These are phyloP conservation scores for Larix kaempferi DNA, from an alignment of 75 land plant genomes.

Conservation along the genomic window DNA sequence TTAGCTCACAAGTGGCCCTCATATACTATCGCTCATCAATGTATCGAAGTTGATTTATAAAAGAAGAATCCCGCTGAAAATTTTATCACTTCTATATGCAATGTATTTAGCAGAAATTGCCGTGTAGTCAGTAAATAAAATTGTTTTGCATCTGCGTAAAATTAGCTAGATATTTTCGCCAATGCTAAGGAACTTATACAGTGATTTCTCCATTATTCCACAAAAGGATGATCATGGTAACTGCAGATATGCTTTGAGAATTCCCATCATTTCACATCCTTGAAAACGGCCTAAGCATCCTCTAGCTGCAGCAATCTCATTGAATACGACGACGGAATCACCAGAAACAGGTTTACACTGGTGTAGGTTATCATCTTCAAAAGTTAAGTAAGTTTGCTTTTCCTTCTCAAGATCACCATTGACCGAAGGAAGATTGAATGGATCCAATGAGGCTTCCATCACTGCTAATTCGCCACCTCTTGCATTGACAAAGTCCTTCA, in stretches of 20 bases:
- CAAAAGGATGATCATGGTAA: background rate
- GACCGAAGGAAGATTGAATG: conserved; percentile 70
- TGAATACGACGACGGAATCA: conserved; percentile 65
- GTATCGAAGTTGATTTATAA: background rate
- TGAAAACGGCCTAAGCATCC: conserved; percentile 95
- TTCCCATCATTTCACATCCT: conserved; percentile 95
- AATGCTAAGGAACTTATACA: background rate
- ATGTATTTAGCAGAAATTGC: background rate
- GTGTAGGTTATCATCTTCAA: conserved; percentile 6
- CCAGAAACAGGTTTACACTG: conserved; percentile 52
- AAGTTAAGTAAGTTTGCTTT: background rate
- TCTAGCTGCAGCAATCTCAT: conserved; percentile 85
- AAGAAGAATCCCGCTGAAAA: background rate
- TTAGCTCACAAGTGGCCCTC: background rate
- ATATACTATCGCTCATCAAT: background rate
- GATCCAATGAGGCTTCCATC: conserved; percentile 40
- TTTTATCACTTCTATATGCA: background rate
- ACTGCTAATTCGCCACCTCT: conserved; percentile 65
- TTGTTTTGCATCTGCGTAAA: background rate
- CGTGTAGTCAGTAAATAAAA: background rate
- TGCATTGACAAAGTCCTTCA: conserved; percentile 77
- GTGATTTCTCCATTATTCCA: background rate
- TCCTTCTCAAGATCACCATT: conserved; percentile 21
- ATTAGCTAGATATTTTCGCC: background rate
- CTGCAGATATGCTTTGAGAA: conserved; percentile 64